Base-by-base conservation (phyloP, 2,329 filamentous ascomycete genomes). In the Fusarium tupiense region DNA sequence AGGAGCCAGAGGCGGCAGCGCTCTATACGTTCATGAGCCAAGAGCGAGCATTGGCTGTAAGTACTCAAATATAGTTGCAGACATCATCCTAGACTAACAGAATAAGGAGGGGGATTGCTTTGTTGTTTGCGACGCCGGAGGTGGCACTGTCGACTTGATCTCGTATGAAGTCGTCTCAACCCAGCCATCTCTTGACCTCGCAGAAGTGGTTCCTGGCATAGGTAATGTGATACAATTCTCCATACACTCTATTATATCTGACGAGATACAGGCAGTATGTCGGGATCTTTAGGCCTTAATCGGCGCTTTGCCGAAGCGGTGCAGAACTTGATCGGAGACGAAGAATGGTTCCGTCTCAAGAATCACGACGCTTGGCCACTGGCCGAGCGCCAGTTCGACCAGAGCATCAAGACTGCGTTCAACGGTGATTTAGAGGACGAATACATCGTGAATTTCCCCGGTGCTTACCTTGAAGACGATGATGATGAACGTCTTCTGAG, bases 1-100 rank as follows among this genome's bases (percentile, higher is more conserved):
- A 41, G 13, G 40, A 41, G 40, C 40, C 40, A 16, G 40, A 41
- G 40, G 40, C 40, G 14, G 40, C 40, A 6, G 40, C 40, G 16
- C 40, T 41, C 22, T 41, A 41, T 5, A 41, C 40, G 22, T 41
- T 41, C 13, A 41, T 41, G 22, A 41, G 40, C 22, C 40, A 41
- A n/a, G 40, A 41, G 40, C 22, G 40, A 14, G 40, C 40, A 9
- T 41, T 41, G 22, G 12, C 40, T 16, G 40, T 41, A 41, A 41
- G 40, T 16, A 2, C 9, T n/a, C 11, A 22, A 41, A 41, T 7
- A 3, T 16, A 4, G 1, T 41, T n/a, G 13, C 8, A 1, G 5
- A 16, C 9, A 10, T 9, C 2, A n/a, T 3, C 13, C 4, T 14
- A 9, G 40, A 5, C 40, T 41, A 41, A 41, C 13, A n/a, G 5